Percentiles rank a stretch among this genome's conserved stretches.
Conservation (phyloP, 345 rosid species). For the Arabis alpina region DNA sequence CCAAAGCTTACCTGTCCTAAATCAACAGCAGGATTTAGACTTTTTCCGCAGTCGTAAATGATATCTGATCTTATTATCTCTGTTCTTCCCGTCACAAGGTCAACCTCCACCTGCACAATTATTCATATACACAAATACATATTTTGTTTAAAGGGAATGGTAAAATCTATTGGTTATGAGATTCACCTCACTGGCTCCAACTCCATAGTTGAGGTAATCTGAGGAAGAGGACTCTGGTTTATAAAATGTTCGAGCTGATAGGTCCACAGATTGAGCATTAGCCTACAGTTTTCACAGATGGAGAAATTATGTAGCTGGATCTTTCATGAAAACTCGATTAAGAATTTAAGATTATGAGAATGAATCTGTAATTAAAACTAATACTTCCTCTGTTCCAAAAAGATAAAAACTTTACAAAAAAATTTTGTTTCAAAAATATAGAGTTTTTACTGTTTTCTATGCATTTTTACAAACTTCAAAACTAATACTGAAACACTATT, state of each 20-base stretch:
- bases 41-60: conserved; percentile 45
- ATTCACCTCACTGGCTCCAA: conserved; percentile 90
- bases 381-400: too few relatives aligned
- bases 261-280: conserved; percentile 55
- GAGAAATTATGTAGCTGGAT: neutral
- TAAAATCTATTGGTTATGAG: conserved; percentile 5
- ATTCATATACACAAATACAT: neutral
- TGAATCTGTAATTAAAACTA: neutral
- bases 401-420: too few relatives aligned
- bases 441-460: too few relatives aligned
- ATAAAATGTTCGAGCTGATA: conserved; percentile 60
- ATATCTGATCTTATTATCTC: conserved; percentile 44
- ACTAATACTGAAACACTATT: too few relatives aligned
- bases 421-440: too few relatives aligned
- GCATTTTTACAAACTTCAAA: too few relatives aligned
- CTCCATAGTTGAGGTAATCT: conserved; percentile 84
- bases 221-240: conserved; percentile 56
- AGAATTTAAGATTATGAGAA: conserved; percentile 5
- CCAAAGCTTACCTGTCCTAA: conserved; percentile 76
- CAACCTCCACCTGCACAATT: conserved; percentile 75
- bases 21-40: conserved; percentile 92
- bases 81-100: conserved; percentile 79
- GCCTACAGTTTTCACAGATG: conserved; percentile 61
- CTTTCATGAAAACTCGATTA: neutral
- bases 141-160: neutral